A percentile compares a stretch with the other conserved stretches of the same genome.
These are phyloP conservation scores for Wickerhamomyces rabaulensis DNA, from an alignment of 805 yeast genomes.

Conservation along the genomic window DNA sequence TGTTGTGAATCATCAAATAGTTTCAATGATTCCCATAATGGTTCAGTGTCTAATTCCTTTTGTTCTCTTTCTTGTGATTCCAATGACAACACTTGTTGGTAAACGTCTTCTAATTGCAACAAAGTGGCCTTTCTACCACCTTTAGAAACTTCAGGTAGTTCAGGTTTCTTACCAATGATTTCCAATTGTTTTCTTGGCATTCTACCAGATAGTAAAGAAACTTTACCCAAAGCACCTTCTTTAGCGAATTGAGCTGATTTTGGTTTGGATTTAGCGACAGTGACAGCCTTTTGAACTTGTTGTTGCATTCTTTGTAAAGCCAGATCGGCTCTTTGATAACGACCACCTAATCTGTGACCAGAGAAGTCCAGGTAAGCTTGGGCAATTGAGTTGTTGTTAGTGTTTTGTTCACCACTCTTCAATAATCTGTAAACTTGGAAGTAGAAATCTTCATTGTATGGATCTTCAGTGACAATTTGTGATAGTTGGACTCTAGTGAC, in stretches of 20 bases:
- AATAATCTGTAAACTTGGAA: constrained; percentile 85
- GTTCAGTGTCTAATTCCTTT: constrained; percentile 37
- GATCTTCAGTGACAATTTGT: constrained; percentile 95
- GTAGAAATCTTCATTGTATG: constrained; percentile 94
- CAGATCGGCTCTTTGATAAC: constrained; percentile 77
- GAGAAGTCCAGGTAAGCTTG: constrained; percentile 88
- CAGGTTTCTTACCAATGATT: constrained; percentile 48
- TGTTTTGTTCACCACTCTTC: constrained; percentile 43
- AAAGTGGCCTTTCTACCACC: constrained; percentile 47
- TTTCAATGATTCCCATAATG: constrained; percentile 75
- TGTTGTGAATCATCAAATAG: constrained; percentile 54
- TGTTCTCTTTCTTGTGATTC: constrained; percentile 71
- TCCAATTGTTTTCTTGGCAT: constrained; percentile 86
- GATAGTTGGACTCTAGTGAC: constrained; percentile 92
- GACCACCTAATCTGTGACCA: constrained; percentile 86
- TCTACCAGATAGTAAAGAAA: constrained; percentile 71
- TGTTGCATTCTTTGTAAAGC: constrained; percentile 97
- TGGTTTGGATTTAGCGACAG: constrained; percentile 87
- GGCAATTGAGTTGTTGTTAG: constrained; percentile 75
- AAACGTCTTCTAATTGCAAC: constrained; percentile 71
- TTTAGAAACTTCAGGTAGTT: constrained; percentile 25
- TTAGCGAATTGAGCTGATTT: constrained; percentile 56
- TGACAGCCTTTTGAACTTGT: constrained; percentile 94
- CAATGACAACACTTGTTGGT: constrained; percentile 67
- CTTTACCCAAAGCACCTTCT: constrained; percentile 89